Base-by-base conservation (phyloP, 2,329 filamentous ascomycete genomes). In the Neonectria hederae region DNA sequence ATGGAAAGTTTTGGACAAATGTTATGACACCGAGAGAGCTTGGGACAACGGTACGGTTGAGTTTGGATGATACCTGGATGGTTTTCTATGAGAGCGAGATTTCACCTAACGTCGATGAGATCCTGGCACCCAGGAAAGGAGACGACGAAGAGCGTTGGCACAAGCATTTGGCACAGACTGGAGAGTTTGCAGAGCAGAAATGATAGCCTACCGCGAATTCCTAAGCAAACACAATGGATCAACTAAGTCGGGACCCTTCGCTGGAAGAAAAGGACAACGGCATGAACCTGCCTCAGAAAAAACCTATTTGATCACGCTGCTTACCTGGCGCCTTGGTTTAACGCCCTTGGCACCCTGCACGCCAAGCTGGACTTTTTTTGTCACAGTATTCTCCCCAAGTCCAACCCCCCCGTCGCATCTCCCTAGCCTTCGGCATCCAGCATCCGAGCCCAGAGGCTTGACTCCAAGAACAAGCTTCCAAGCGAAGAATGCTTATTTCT, bases 311-410 rank as follows among this genome's bases (percentile, higher is more conserved):
- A 9, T 42, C 28, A 32, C 48, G 9, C 19, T 13, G n/a, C 40
- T 49, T 19, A 26, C 24, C 19, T 13, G 28, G 13, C 43, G 30
- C 32, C 17, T 24, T 43, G 42, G 13, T 35, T 43, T 38, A 22
- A 38, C 40, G 22, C 49, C 22, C 57, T 60, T 60, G 57, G 51
- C 57, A 54, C 22, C 17, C 57, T 54, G 57, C 63, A 58, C 51
- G 65, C 58, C 55, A 70, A 68, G 65, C 30, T 55, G 32, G 51
- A 17, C 32, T 22, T 11, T 19, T n/a, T 14, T 21, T 19, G 19
- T 30, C 22, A 24, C 8, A 9, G 28, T 28, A 8, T 28, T 53
- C 40, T 42, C 26, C 26, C n/a, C 48, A 51, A 32, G n/a, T 9
- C 7, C 28, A 19, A 8, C 11, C 26, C 28, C 26, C n/a, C 46